Evolutionary conservation across 2,329 filamentous ascomycete genomes (phyloP).

Genomic region (Fusarium dlaminii): DNA sequence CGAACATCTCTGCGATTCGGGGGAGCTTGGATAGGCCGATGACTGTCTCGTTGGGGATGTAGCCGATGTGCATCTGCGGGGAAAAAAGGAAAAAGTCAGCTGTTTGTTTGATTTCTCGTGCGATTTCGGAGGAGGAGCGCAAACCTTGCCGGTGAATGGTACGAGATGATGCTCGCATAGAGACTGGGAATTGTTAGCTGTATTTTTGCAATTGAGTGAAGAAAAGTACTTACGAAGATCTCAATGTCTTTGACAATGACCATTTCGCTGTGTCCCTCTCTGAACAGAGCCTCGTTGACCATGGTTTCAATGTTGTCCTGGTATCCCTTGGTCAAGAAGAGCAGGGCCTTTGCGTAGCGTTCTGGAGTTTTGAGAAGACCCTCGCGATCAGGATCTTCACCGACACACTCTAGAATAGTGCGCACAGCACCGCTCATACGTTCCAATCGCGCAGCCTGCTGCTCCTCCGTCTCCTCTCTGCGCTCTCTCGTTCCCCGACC

Average conservation of each 20-base stretch:
- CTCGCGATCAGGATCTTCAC: conserved; percentile 73
- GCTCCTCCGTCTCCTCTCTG: conserved; percentile 61
- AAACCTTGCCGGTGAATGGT: conserved; percentile 92
- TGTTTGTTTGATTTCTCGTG: neutral
- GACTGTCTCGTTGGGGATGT: conserved; percentile 90
- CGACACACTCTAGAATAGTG: conserved; percentile 74
- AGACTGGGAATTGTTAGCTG: conserved; percentile 58
- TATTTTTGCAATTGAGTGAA: neutral
- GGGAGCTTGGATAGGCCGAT: conserved; percentile 96
- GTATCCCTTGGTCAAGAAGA: conserved; percentile 96
- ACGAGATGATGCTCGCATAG: conserved; percentile 98
- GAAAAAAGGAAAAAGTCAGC: neutral
- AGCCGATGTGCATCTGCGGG: conserved; percentile 94
- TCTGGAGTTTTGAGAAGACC: conserved; percentile 76
- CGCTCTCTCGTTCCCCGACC: conserved; percentile 72
- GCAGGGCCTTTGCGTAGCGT: conserved; percentile 93
- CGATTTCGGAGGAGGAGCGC: conserved; percentile 13
- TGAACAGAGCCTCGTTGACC: conserved; percentile 93
- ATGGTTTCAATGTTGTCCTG: conserved; percentile 93
- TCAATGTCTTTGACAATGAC: conserved; percentile 99
- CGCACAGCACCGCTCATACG: conserved; percentile 70
- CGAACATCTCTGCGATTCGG: conserved; percentile 96
- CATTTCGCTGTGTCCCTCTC: conserved; percentile 96
- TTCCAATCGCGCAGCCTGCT: conserved; percentile 60
- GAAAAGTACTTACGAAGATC: conserved; percentile 59